Percentiles rank a stretch among this genome's conserved stretches.
phyloP scores from a whole-genome alignment of 768 basidiomycete species.

The Mrakia hoshinonis region DNA sequence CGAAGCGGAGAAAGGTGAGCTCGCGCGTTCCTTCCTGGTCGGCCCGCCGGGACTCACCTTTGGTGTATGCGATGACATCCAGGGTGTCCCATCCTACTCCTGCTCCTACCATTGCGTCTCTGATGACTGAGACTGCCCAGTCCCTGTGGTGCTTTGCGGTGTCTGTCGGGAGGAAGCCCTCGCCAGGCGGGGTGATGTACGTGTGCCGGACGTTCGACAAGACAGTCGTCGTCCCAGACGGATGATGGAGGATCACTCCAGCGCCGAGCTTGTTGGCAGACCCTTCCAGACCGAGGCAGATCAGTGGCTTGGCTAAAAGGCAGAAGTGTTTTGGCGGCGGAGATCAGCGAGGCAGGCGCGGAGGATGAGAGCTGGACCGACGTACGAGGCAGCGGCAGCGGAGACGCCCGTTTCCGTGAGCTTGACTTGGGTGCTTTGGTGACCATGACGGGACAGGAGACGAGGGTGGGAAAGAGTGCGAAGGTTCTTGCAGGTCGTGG shows the following conservation, averaged over 20 bases:
- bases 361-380: background rate
- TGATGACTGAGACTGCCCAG: conserved; percentile 77
- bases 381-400: conserved; percentile 1
- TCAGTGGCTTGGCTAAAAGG: conserved; percentile 36
- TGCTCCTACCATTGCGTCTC: conserved; percentile 62
- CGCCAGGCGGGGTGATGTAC: conserved; percentile 96
- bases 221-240: conserved; percentile 44
- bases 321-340: background rate
- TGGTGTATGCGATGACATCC: conserved; percentile 94
- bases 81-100: conserved; percentile 63
- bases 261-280: conserved; percentile 97
- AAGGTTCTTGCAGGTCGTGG: background rate
- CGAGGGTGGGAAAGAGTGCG: background rate
- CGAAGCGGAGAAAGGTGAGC: conserved; percentile 1
- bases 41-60: conserved; percentile 52
- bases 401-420: background rate
- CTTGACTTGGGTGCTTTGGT: background rate
- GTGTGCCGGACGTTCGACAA: conserved; percentile 92
- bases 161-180: conserved; percentile 92
- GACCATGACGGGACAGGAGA: background rate
- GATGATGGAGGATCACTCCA: conserved; percentile 75
- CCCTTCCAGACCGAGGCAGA: conserved; percentile 95
- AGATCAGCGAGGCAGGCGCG: background rate
- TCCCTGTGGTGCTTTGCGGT: conserved; percentile 93
- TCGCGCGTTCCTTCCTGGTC: background rate